phyloP scores from a whole-genome alignment of 768 basidiomycete species.

The Cystobasidium onofrii region DNA sequence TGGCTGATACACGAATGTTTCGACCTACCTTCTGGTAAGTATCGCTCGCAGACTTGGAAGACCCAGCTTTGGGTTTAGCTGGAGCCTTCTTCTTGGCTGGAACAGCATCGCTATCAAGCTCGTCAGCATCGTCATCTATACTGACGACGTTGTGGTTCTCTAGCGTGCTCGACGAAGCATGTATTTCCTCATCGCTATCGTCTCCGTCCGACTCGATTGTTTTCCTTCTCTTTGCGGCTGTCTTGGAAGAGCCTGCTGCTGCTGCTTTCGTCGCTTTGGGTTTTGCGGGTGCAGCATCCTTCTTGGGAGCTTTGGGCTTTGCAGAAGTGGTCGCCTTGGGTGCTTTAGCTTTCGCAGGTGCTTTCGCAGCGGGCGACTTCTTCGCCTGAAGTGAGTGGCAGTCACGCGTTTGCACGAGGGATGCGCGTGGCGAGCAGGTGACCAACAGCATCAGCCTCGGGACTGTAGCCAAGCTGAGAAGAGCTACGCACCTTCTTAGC shows the following conservation, averaged over 20 bases:
- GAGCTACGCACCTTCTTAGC: slow-evolving; percentile 40
- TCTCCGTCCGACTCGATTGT: slow-evolving; percentile 1
- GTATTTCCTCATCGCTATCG: slow-evolving; percentile 1
- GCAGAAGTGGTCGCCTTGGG: slow-evolving; percentile 41
- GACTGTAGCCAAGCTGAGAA: slow-evolving; percentile 33
- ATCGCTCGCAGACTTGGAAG: slow-evolving; percentile 41
- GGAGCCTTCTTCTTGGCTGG: slow-evolving; percentile 54
- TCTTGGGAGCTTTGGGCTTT: slow-evolving; percentile 51
- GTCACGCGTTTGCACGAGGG: neutral
- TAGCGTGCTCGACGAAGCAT: neutral
- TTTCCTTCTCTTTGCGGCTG: slow-evolving; percentile 11
- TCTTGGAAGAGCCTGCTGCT: too few species aligned
- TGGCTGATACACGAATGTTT: neutral
- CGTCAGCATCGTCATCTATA: slow-evolving; percentile 31
- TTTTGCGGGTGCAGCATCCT: slow-evolving; percentile 40
- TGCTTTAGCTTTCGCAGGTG: slow-evolving; percentile 48
- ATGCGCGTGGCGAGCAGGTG: neutral
- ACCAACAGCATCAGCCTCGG: neutral
- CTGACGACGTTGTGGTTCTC: slow-evolving; percentile 2
- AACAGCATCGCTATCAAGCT: slow-evolving; percentile 34
- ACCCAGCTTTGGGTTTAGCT: slow-evolving; percentile 55
- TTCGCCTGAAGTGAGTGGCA: neutral
- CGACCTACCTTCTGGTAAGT: slow-evolving; percentile 32
- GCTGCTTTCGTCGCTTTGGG: slow-evolving; percentile 33
- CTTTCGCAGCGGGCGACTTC: slow-evolving; percentile 49